Conservation (phyloP, 805 yeast genomes). For the Debaryomyces tyrocola region DNA sequence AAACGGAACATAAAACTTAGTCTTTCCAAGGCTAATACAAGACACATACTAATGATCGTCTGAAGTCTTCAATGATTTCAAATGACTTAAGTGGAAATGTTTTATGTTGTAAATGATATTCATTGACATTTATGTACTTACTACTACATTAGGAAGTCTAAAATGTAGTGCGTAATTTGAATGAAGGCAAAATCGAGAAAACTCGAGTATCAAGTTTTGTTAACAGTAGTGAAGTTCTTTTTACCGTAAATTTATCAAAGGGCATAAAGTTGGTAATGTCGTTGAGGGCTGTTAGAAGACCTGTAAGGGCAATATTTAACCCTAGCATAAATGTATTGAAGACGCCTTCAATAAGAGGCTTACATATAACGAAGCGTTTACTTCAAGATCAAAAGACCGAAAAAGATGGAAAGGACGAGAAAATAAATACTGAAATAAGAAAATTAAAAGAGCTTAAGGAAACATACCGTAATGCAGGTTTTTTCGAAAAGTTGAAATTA, state of each 20-base stretch:
- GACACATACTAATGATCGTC: too few relatives aligned
- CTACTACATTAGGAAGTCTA: constrained; percentile 7
- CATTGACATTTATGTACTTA: background rate
- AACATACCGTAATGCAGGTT: constrained; percentile 19
- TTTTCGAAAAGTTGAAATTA: constrained; percentile 23
- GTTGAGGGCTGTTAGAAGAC: constrained; percentile 5
- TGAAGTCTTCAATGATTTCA: too few relatives aligned
- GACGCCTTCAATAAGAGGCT: background rate
- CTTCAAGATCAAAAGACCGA: constrained; percentile 1
- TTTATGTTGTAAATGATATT: too few relatives aligned
- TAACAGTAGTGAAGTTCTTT: background rate
- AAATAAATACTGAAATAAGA: constrained; percentile 19
- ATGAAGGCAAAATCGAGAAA: constrained; percentile 8
- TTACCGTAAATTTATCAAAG: background rate
- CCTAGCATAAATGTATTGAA: background rate
- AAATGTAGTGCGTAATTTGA: background rate
- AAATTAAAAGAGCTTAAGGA: constrained; percentile 24
- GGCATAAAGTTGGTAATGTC: constrained; percentile 2
- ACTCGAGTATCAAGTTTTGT: background rate
- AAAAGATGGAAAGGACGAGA: constrained; percentile 7
- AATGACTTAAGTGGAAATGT: too few relatives aligned
- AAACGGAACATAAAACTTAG: too few relatives aligned
- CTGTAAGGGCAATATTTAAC: background rate
- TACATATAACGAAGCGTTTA: constrained; percentile 4
- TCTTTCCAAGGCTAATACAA: too few relatives aligned